Conservation (phyloP, 1,284 basidiomycete species). For the Inonotus hispidus region DNA sequence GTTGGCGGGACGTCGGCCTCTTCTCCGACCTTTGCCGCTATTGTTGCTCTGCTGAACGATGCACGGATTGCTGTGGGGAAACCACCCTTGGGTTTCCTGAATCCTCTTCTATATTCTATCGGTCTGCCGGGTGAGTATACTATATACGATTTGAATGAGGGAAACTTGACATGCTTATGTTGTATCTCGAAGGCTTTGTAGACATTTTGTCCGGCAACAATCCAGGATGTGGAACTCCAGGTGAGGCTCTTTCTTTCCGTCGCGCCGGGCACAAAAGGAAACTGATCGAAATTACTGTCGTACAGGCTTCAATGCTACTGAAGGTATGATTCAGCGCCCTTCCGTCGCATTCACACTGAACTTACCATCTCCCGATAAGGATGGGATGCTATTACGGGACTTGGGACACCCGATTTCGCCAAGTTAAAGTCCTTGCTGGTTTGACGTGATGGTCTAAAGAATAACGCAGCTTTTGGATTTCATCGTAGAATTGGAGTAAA, state of each 20-base stretch:
- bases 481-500: background rate
- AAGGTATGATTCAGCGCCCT: conserved; percentile 1
- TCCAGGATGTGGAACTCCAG: conserved; percentile 21
- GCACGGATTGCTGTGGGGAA: conserved; percentile 27
- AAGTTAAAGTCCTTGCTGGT: conserved; percentile 13
- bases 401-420: conserved; percentile 18
- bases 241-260: background rate
- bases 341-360: background rate
- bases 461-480: background rate
- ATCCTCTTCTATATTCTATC: conserved; percentile 33
- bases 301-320: conserved; percentile 19
- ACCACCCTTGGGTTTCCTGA: conserved; percentile 33
- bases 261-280: background rate
- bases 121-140: conserved; percentile 18
- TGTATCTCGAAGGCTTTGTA: conserved; percentile 12
- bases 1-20: conserved; percentile 34
- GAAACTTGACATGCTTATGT: background rate
- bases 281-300: background rate
- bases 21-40: conserved; percentile 30
- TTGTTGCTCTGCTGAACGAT: conserved; percentile 36
- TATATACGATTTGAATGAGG: background rate
- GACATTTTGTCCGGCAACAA: conserved; percentile 21
- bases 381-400: conserved; percentile 19
- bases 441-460: background rate
- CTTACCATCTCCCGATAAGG: conserved; percentile 1